A percentile compares a stretch with the other conserved stretches of the same genome.
Conservation (phyloP, 2,329 filamentous ascomycete genomes). For the Scedosporium apiospermum region DNA sequence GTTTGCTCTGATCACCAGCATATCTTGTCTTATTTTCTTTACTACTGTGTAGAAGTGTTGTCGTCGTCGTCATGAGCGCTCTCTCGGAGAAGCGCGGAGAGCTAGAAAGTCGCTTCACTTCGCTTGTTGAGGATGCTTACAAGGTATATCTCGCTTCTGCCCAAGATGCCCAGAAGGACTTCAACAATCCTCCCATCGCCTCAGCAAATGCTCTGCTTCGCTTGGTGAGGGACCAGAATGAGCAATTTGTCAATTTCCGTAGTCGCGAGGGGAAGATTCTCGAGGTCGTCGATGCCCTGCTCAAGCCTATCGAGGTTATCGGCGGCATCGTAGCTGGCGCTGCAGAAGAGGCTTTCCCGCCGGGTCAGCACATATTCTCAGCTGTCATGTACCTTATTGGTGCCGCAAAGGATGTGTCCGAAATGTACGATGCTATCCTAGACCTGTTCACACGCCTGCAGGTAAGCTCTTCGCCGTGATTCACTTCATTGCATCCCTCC, state of each 20-base stretch:
- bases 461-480: conserved; percentile 12
- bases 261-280: conserved; percentile 9
- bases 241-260: conserved; percentile 9
- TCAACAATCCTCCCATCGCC: conserved; percentile 6
- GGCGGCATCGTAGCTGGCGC: conserved; percentile 27
- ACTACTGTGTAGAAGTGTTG: too few species aligned
- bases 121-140: conserved; percentile 10
- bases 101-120: conserved; percentile 9
- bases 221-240: conserved; percentile 9
- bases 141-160: conserved; percentile 7
- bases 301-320: conserved; percentile 28
- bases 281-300: conserved; percentile 10
- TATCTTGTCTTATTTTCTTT: background rate
- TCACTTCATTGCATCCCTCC: background rate
- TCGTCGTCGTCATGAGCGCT: background rate
- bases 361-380: conserved; percentile 29
- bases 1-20: background rate
- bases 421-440: conserved; percentile 33
- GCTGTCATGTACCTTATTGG: conserved; percentile 32
- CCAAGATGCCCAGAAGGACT: conserved; percentile 5
- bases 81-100: conserved; percentile 6
- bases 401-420: conserved; percentile 33
- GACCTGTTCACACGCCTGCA: conserved; percentile 32
- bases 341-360: conserved; percentile 27
- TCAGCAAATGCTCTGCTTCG: conserved; percentile 9